Base-by-base conservation (phyloP, 1,284 basidiomycete genomes). In the Ustilago cynodontis region DNA sequence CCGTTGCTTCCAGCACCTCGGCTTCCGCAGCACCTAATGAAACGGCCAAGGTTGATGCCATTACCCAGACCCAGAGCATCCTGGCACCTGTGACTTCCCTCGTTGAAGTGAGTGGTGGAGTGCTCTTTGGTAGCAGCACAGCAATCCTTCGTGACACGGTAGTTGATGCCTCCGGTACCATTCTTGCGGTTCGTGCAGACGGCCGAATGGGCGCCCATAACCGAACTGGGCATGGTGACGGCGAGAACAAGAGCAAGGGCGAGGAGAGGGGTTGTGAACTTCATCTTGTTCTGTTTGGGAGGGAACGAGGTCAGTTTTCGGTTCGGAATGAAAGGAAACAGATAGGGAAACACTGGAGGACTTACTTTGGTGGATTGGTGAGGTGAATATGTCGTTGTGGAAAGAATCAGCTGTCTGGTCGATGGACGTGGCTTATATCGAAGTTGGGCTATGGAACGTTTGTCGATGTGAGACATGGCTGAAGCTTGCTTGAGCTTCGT, bases 101-200 rank as follows among this genome's bases (percentile, higher is more conserved):
- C 62, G 35, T 58, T 52, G 49, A 58, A 65, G n/a, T 14, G 28
- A 26, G 62, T 65, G n/a, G 55, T 43, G 8, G 26, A 33, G 28
- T 65, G 62, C 39, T 65, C 62, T 4, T 28, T 26, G 3, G 62
- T 58, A 3, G 54, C 55, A 13, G 55, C 54, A 28, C 62, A 65
- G 50, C 62, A 65, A 47, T 65, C 62, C 18, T 58, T 65, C 49
- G 62, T 65, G 37, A 58, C 39, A 26, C 33, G 55, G 28, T 45
- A 52, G 20, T 26, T 20, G 14, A 49, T 35, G 3, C 24, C 24
- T 8, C 59, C 59, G 3, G 50, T 53, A 8, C 50, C 59, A 35
- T 53, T 24, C 6, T 20, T 37, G 37, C 29, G 37, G 20, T 43
- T 18, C 6, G 59, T 53, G 41, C 59, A 53, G 26, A 35, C 22